Evolutionary conservation across 306 rosid genomes (phyloP).

Genomic region (Heteromeles arbutifolia): DNA sequence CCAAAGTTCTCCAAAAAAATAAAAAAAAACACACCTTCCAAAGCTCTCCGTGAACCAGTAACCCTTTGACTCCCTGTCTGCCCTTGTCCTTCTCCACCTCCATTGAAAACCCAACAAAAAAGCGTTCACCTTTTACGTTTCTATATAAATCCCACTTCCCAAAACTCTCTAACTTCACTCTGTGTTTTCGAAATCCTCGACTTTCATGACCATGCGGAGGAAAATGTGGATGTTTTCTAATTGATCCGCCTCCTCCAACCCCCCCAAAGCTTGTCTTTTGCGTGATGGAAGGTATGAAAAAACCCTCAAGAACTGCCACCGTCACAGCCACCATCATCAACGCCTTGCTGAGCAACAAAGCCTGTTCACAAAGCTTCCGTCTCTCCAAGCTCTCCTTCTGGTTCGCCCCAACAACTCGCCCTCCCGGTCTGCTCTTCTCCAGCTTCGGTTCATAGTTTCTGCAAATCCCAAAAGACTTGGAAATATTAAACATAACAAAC

Average conservation of each 20-base stretch:
- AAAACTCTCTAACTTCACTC: background rate
- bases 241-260: conserved; percentile 19
- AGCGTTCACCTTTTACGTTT: conserved; percentile 8
- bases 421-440: conserved; percentile 50
- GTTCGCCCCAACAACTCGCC: conserved; percentile 68
- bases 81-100: conserved; percentile 6
- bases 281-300: conserved; percentile 53
- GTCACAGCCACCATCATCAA: conserved; percentile 18
- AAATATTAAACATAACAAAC: background rate
- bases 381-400: conserved; percentile 55
- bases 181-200: conserved; percentile 18
- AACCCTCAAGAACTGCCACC: conserved; percentile 9
- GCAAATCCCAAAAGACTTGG: background rate
- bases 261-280: conserved; percentile 14
- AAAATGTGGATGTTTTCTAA: conserved; percentile 51
- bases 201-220: conserved; percentile 35
- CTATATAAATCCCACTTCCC: conserved; percentile 14
- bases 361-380: conserved; percentile 31
- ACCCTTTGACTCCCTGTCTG: conserved; percentile 5
- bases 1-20: no score
- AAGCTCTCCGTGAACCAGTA: background rate
- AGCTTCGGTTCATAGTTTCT: conserved; percentile 24
- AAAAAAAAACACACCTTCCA: no score
- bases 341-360: conserved; percentile 22
- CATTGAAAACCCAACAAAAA: conserved; percentile 28